phyloP scores from a whole-genome alignment of 371 early-diverging fungal genomes.

The Rhizopus arrhizus region DNA sequence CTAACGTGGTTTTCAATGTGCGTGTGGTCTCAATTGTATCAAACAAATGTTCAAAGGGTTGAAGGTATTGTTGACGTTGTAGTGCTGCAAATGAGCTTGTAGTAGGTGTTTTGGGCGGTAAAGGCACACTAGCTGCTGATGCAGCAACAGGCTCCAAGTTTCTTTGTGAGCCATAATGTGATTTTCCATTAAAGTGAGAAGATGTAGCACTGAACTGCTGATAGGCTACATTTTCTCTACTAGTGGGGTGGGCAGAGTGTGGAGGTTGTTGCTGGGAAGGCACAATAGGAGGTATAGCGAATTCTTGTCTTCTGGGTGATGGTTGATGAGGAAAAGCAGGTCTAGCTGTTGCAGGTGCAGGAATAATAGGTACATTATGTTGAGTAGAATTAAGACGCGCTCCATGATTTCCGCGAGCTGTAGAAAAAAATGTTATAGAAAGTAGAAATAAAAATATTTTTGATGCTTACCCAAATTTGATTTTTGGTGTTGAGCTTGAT shows the following conservation, averaged over 20 bases:
- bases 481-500: slow-evolving; percentile 14
- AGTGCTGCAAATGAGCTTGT: slow-evolving; percentile 36
- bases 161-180: neutral
- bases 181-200: neutral
- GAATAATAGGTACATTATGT: neutral
- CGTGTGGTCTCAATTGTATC: slow-evolving; percentile 65
- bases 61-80: slow-evolving; percentile 53
- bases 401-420: slow-evolving; percentile 3
- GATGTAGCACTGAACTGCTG: slow-evolving; percentile 18
- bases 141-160: slow-evolving; percentile 21
- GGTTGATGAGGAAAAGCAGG: slow-evolving; percentile 32
- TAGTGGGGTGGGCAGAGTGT: slow-evolving; percentile 25
- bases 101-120: slow-evolving; percentile 39
- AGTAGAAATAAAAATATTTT: slow-evolving; percentile 6
- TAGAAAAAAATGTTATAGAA: neutral
- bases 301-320: slow-evolving; percentile 39
- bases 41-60: slow-evolving; percentile 63
- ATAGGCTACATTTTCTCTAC: slow-evolving; percentile 19
- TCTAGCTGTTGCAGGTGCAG: slow-evolving; percentile 17
- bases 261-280: slow-evolving; percentile 56
- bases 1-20: slow-evolving; percentile 65
- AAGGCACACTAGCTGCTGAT: slow-evolving; percentile 22
- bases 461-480: neutral
- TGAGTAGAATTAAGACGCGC: neutral
- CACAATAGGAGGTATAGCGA: slow-evolving; percentile 56